Percentiles rank a stretch among this genome's conserved stretches.
phyloP scores from a whole-genome alignment of 2,329 filamentous ascomycete genomes.

The Pseudogymnoascus sp. region DNA sequence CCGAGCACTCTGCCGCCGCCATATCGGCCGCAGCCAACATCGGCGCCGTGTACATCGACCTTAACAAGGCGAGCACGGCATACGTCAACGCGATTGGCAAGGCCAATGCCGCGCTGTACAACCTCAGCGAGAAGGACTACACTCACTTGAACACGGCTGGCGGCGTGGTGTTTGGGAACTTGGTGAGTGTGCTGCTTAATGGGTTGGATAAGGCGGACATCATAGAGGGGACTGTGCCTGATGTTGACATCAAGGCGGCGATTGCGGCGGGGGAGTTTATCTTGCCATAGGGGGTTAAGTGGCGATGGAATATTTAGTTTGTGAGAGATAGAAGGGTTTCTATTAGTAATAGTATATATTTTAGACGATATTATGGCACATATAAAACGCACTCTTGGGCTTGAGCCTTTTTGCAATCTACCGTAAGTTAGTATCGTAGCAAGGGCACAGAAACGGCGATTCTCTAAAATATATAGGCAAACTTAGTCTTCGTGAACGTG shows the following conservation, averaged over 20 bases:
- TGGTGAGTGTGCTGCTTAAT: conserved; percentile 36
- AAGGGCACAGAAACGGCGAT: not conserved
- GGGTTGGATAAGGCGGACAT: conserved; percentile 16
- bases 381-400: no score
- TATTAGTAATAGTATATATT: not conserved
- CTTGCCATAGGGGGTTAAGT: not conserved
- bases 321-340: not conserved
- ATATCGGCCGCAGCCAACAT: conserved; percentile 34
- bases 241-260: conserved; percentile 15
- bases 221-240: conserved; percentile 8
- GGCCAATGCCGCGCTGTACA: conserved; percentile 36
- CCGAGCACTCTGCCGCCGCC: conserved; percentile 33
- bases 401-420: no score
- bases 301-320: not conserved
- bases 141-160: conserved; percentile 43
- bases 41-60: conserved; percentile 33
- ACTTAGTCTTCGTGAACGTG: not conserved
- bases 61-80: conserved; percentile 38
- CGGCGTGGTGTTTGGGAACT: conserved; percentile 39
- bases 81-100: conserved; percentile 42
- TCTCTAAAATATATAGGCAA: not conserved
- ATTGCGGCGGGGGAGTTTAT: conserved; percentile 16
- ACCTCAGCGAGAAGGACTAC: conserved; percentile 38
- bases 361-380: not conserved
- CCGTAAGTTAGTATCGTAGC: not conserved